Conservation (phyloP, 2,329 filamentous ascomycete species). For the Colletotrichum horii region DNA sequence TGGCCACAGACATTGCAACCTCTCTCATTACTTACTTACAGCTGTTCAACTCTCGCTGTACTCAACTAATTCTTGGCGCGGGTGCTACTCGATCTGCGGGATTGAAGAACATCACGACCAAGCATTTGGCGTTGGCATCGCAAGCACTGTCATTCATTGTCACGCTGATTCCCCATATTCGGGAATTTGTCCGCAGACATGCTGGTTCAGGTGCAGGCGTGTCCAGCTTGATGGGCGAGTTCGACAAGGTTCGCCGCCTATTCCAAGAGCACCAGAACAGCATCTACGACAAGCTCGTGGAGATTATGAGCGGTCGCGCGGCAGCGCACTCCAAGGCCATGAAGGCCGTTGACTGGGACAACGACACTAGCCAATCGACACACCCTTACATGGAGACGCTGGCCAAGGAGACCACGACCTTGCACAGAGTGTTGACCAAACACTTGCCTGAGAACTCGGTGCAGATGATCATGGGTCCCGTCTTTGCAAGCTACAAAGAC, state of each 20-base stretch:
- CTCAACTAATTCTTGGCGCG: conserved; percentile 94
- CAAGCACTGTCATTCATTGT: conserved; percentile 90
- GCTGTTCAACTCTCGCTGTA: conserved; percentile 93
- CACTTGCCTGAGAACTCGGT: conserved; percentile 80
- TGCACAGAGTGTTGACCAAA: conserved; percentile 84
- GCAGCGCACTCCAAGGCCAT: conserved; percentile 76
- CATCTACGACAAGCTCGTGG: conserved; percentile 91
- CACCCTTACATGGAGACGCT: conserved; percentile 86
- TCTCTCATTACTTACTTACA: conserved; percentile 86
- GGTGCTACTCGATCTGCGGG: conserved; percentile 89
- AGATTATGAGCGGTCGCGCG: conserved; percentile 86
- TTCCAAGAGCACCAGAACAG: conserved; percentile 89
- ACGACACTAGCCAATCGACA: conserved; percentile 42
- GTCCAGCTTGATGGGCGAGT: conserved; percentile 75
- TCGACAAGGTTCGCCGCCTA: conserved; percentile 83
- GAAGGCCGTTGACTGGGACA: conserved; percentile 77
- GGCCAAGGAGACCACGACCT: conserved; percentile 81
- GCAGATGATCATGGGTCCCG: conserved; percentile 82
- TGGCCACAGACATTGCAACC: conserved; percentile 82
- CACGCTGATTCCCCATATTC: conserved; percentile 84
- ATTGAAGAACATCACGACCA: conserved; percentile 94
- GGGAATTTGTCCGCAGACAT: conserved; percentile 89
- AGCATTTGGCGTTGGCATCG: conserved; percentile 89
- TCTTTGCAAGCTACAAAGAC: conserved; percentile 82
- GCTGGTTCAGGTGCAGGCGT: conserved; percentile 56